Evolutionary conservation across 1,284 basidiomycete genomes (phyloP).

Genomic region (Puccinia coronata): DNA sequence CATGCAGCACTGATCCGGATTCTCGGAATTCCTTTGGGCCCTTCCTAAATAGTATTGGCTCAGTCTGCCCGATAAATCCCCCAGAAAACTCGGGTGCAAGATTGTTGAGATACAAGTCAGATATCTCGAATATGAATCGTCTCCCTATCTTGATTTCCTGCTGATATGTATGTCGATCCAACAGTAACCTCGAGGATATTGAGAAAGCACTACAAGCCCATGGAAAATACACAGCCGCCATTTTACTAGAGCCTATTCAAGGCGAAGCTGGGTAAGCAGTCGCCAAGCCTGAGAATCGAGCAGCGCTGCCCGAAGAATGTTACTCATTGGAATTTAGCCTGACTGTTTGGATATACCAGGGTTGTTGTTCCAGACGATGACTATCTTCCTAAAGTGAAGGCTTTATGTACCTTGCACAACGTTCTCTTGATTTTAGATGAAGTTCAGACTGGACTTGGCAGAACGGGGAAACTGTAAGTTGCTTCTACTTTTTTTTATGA

Average conservation of each 20-base stretch:
- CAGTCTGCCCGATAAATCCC: constrained; percentile 65
- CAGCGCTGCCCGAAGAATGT: background rate
- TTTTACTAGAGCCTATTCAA: constrained; percentile 96
- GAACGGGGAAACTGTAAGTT: constrained; percentile 73
- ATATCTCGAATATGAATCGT: background rate
- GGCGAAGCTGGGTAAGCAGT: constrained; percentile 88
- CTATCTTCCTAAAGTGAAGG: constrained; percentile 75
- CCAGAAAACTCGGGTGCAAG: constrained; percentile 60
- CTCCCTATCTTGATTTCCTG: background rate
- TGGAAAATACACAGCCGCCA: constrained; percentile 83
- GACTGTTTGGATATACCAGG: constrained; percentile 55
- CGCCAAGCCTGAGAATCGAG: background rate
- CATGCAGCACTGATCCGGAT: constrained; percentile 73
- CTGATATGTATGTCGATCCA: background rate
- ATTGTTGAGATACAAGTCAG: constrained; percentile 71
- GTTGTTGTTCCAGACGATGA: constrained; percentile 90
- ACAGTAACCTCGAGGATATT: constrained; percentile 70
- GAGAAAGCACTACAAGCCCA: constrained; percentile 77
- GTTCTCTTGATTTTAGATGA: constrained; percentile 96
- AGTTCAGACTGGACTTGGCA: constrained; percentile 86
- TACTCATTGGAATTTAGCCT: constrained; percentile 15
- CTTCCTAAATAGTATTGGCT: constrained; percentile 81
- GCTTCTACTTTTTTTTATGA: background rate
- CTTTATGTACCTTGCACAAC: constrained; percentile 88
- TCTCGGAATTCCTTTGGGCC: constrained; percentile 85